Percentiles rank a stretch among this genome's conserved stretches.
These are phyloP conservation scores for Nemania serpens DNA, from an alignment of 2,329 filamentous ascomycete species.

Conservation along the genomic window DNA sequence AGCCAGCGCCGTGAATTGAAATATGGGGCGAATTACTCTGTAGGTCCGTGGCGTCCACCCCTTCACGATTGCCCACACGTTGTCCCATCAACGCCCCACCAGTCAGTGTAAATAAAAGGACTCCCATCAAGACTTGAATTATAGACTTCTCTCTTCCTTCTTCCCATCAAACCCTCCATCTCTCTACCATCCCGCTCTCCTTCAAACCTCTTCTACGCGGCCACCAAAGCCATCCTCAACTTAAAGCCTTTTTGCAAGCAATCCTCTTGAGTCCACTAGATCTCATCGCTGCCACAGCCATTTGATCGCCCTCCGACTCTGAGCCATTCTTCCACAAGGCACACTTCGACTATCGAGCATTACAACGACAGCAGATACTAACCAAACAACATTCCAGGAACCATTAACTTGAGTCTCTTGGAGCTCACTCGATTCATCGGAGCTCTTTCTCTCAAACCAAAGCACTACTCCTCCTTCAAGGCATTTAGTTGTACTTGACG, in stretches of 20 bases:
- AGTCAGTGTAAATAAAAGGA: constrained; percentile 37
- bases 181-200: constrained; percentile 3
- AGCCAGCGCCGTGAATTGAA: no score
- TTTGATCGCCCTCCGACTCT: constrained; percentile 56
- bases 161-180: constrained; percentile 31
- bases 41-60: no score
- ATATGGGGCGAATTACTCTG: no score
- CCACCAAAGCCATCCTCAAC: constrained; percentile 30
- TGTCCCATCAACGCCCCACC: constrained; percentile 34
- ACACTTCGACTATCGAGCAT: constrained; percentile 54
- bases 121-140: constrained; percentile 25
- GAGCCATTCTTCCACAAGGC: constrained; percentile 49
- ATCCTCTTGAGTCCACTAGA: constrained; percentile 51
- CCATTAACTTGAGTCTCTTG: constrained; percentile 65
- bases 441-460: constrained; percentile 38
- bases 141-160: constrained; percentile 29
- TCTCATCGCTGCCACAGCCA: constrained; percentile 51
- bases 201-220: constrained; percentile 22
- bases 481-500: constrained; percentile 55
- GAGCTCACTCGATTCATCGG: constrained; percentile 55
- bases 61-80: no score
- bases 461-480: constrained; percentile 44
- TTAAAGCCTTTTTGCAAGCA: constrained; percentile 40
- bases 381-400: constrained; percentile 55
- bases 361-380: constrained; percentile 50